Base-by-base conservation (phyloP, 2,329 filamentous ascomycete genomes). In the Cucurbitaria berberidis region DNA sequence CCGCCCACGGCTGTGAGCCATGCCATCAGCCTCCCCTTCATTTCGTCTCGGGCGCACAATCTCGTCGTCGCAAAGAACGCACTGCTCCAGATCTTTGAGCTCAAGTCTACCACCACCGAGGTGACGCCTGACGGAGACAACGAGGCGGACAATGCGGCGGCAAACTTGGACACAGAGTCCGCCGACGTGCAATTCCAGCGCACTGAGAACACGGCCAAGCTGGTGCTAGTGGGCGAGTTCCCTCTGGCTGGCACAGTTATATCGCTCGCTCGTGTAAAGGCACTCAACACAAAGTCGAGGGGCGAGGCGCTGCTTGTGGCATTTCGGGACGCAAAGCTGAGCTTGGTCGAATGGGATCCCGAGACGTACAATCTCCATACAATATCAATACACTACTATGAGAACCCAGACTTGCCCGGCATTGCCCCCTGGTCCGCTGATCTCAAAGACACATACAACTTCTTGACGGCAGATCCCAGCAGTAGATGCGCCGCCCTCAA, bases 371-470 rank as follows among this genome's bases (percentile, higher is more conserved):
- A 85, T 45, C 87, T 98, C 65, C 87, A 89, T 65, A 98, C 93
- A 47, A 86, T 95, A 59, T 98, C 93, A 45, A 93, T 99, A 67
- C 95, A 99, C 79, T 98, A 93, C 81, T 99, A 98, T 77, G 95
- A 99, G 75, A 90, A 95, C 73, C 93, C 97, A 70, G 93, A 96
- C 71, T 81, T 93, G 57, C 86, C 89, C 62, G 87, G 89, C 47
- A 66, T 68, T 64, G 89, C 86, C 58, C 93, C 93, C 0, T 97
- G 92, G 89, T 87, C 89, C 45, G 84, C 89, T 46, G 84, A 89
- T 49, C 78, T 96, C 67, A 86, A 85, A 71, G 85, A 89, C 58
- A 91, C 89, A 72, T 84, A 87, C 74, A 96, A 89, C 74, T 89
- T 90, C 66, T 80, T 99, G 67, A 89, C 89, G 44, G 90, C 93